phyloP scores from a whole-genome alignment of 148 eudicot species.

The Nepenthes gracilis region DNA sequence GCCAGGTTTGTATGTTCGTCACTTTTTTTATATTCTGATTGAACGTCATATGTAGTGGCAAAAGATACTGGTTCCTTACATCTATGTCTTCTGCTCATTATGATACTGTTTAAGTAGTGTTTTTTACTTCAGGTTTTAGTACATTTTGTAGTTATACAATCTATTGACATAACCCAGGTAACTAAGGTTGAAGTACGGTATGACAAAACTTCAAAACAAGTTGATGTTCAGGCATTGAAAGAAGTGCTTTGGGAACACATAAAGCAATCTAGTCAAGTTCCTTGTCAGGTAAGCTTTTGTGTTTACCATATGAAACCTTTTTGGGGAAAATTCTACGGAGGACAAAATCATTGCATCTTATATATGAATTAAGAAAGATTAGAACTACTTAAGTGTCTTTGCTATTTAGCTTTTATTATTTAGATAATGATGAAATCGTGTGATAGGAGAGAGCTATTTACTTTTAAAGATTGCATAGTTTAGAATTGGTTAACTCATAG shows the following conservation, averaged over 20 bases:
- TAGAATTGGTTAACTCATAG: too few species aligned
- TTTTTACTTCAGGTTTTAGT: neutral
- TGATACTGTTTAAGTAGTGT: too few species aligned
- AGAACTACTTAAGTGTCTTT: too few species aligned
- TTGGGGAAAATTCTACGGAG: too few species aligned
- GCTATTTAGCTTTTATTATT: too few species aligned
- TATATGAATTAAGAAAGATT: too few species aligned
- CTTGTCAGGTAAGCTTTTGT: constrained; percentile 12
- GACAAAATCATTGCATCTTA: too few species aligned
- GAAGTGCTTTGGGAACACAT: constrained; percentile 80
- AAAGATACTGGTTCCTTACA: constrained; percentile 1
- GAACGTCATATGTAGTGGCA: neutral
- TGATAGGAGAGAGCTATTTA: too few species aligned
- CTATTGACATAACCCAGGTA: constrained; percentile 27
- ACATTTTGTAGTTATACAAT: neutral
- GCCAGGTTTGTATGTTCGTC: constrained; percentile 51
- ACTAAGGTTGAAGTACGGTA: constrained; percentile 83
- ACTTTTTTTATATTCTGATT: neutral
- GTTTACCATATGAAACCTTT: too few species aligned
- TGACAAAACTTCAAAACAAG: constrained; percentile 89
- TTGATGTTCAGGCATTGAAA: constrained; percentile 83
- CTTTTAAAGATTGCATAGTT: too few species aligned
- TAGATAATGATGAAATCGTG: too few species aligned
- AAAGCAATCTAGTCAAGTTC: constrained; percentile 21
- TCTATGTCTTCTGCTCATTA: neutral